Evolutionary conservation across 306 rosid genomes (phyloP).

Genomic region (Citrullus mucosospermus): DNA sequence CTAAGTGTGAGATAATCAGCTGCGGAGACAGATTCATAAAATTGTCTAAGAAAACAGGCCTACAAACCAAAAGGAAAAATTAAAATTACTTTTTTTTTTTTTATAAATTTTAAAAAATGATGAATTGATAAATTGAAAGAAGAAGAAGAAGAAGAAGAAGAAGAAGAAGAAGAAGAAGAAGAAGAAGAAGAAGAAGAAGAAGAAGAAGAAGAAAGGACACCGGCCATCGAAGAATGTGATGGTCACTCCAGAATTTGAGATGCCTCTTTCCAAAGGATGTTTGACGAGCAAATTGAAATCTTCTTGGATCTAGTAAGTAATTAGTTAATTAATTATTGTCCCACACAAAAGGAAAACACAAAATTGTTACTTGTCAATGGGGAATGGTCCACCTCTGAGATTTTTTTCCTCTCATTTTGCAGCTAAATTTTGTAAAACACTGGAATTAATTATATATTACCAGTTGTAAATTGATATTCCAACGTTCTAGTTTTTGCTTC

Average conservation of each 20-base stretch:
- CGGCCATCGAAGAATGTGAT: conserved; percentile 31
- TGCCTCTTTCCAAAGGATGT: conserved; percentile 56
- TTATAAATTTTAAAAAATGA: too few species aligned
- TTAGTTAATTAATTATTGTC: not conserved
- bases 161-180: not conserved
- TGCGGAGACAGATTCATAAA: conserved; percentile 32
- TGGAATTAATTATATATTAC: conserved; percentile 11
- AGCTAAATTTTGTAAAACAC: not conserved
- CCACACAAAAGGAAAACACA: not conserved
- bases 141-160: not conserved
- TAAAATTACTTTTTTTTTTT: not conserved
- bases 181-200: not conserved
- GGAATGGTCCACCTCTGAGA: not conserved
- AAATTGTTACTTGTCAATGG: not conserved
- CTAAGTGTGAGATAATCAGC: conserved; percentile 50
- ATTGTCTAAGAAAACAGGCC: conserved; percentile 38
- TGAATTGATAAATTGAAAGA: not conserved
- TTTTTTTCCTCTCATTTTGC: not conserved
- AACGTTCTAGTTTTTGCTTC: conserved; percentile 46
- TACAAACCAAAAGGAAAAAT: not conserved
- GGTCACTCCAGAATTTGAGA: conserved; percentile 35
- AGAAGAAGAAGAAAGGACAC: not conserved
- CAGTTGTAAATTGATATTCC: conserved; percentile 30
- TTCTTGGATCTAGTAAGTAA: conserved; percentile 30
- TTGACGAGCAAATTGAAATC: conserved; percentile 40